These are phyloP conservation scores for Sporobolomyces phaffii DNA, from an alignment of 768 basidiomycete genomes.

Conservation along the genomic window DNA sequence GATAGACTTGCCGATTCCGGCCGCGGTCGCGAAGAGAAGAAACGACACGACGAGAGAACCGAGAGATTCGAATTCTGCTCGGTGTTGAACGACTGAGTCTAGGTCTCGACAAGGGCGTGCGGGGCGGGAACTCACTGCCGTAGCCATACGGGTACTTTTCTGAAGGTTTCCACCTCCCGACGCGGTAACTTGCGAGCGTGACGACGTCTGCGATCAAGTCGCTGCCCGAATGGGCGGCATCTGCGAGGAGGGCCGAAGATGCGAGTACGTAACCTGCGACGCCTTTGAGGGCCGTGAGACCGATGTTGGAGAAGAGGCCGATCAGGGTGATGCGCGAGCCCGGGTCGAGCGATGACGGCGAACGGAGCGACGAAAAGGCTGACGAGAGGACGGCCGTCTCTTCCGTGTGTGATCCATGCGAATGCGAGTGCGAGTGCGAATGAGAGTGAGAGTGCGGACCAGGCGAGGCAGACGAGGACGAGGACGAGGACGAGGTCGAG, in stretches of 20 bases:
- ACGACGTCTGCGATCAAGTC: conserved; percentile 87
- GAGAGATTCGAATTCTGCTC: conserved; percentile 84
- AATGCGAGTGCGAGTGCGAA: conserved; percentile 30
- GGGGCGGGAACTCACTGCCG: conserved; percentile 25
- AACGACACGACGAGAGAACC: conserved; percentile 86
- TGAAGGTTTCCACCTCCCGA: conserved; percentile 75
- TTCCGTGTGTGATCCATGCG: conserved; percentile 51
- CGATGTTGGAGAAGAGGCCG: conserved; percentile 75
- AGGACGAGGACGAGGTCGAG: neutral
- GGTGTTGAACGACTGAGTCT: too few relatives aligned
- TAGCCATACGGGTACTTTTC: conserved; percentile 64
- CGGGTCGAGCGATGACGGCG: conserved; percentile 43
- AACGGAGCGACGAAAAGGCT: conserved; percentile 54
- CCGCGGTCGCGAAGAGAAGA: conserved; percentile 73
- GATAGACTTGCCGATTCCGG: conserved; percentile 55
- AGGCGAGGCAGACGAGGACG: neutral
- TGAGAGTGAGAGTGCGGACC: conserved; percentile 17
- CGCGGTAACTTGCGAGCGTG: conserved; percentile 78
- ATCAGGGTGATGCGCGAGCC: conserved; percentile 78
- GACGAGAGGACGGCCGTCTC: conserved; percentile 65
- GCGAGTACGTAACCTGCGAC: conserved; percentile 79
- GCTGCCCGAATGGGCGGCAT: conserved; percentile 84
- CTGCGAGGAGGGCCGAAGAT: conserved; percentile 82
- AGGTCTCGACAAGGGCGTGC: too few relatives aligned
- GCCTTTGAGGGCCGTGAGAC: conserved; percentile 75